Base-by-base conservation (phyloP, 768 basidiomycete genomes). In the Suillus clintonianus region DNA sequence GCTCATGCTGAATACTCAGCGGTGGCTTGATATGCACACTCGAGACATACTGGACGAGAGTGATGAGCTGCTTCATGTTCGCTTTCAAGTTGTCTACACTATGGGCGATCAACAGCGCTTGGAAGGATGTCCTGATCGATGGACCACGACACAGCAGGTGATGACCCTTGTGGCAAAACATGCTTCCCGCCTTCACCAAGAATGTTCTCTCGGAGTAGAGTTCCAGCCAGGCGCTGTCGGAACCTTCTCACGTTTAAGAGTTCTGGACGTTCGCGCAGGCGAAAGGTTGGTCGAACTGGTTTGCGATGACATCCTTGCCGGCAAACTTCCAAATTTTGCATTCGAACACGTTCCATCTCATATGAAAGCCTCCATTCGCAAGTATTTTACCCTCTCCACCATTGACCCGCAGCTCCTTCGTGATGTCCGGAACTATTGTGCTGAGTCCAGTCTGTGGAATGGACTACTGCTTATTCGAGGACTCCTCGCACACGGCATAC, bases 21-120 rank as follows among this genome's bases (percentile, higher is more conserved):
- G 17, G 8, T 75, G 70, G 71, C 64, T 75, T 9, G 66, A 75
- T 22, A 56, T 27, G 9, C 61, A 41, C 55, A 65, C 74, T 7
- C 70, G 74, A 24, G 75, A 77, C 47, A 68, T 75, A 11, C 43
- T 75, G 5, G 74, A 75, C 22, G 75, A 75, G 60, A 75, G 75
- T 51, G 75, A 75, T 42, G 74, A 86, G 27, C 22, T 62, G 7
- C 71, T 85, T 2, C 77, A 79, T 63, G 78, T 80, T 43, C 72
- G 77, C 2, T 83, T 84, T 67, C 83, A 83, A 62, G 69, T 85
- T 1, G 69, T 85, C 5, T 85, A 85, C 62, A 80, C 83, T 0
- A 69, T 77, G 45, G 81, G 79, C 24, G 53, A 71, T 3, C 79
- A 79, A 55, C 62, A 48, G 15, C 68, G 76, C 2, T 56, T 82